Evolutionary conservation across 768 basidiomycete species (phyloP).

Genomic region (Trametes meyenii): DNA sequence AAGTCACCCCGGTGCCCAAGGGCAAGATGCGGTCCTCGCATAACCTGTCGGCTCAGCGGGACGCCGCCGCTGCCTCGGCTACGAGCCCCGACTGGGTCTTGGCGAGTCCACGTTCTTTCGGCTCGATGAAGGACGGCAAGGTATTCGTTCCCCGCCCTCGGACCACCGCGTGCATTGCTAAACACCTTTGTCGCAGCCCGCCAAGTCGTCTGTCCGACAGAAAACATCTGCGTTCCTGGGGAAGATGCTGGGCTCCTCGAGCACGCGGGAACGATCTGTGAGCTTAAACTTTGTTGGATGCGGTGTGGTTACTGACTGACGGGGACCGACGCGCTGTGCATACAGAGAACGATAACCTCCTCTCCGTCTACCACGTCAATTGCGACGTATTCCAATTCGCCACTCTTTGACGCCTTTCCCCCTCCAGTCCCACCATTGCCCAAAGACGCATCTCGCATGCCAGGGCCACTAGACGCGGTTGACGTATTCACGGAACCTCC

Average conservation of each 20-base stretch:
- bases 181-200: conserved; percentile 36
- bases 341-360: conserved; percentile 31
- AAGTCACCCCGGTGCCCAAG: conserved; percentile 27
- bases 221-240: conserved; percentile 84
- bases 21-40: conserved; percentile 24
- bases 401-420: conserved; percentile 42
- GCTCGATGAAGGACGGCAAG: conserved; percentile 42
- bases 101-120: conserved; percentile 35
- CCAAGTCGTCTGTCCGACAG: conserved; percentile 68
- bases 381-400: conserved; percentile 32
- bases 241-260: conserved; percentile 72
- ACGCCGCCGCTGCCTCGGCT: conserved; percentile 5
- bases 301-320: conserved; percentile 3
- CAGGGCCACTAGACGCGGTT: conserved; percentile 39
- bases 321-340: not conserved
- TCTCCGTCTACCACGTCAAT: conserved; percentile 28
- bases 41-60: conserved; percentile 17
- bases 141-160: conserved; percentile 36
- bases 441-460: conserved; percentile 34
- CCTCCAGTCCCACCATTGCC: conserved; percentile 48
- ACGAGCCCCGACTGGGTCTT: conserved; percentile 33
- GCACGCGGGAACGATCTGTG: conserved; percentile 71
- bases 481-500: conserved; percentile 51
- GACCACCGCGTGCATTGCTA: conserved; percentile 13
- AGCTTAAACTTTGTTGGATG: conserved; percentile 21